Conservation (phyloP, 2,329 filamentous ascomycete species). For the Lachnellula subtilissima region DNA sequence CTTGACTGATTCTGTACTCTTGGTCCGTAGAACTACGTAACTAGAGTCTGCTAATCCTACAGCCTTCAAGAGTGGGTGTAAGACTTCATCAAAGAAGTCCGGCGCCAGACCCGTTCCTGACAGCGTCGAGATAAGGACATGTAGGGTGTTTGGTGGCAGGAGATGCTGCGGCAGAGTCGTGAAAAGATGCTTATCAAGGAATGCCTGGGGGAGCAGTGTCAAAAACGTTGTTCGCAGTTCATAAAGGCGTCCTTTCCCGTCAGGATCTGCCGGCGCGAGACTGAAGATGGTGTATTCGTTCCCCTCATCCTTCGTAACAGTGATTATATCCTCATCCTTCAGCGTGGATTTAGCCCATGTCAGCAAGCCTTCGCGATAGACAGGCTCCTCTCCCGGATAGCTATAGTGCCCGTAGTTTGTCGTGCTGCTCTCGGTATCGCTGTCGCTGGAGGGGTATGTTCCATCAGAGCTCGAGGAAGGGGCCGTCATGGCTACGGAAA, state of each 20-base stretch:
- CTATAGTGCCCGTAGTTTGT: constrained; percentile 2
- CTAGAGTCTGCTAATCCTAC: constrained; percentile 36
- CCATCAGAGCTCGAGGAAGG: constrained; percentile 8
- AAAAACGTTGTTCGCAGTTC: constrained; percentile 29
- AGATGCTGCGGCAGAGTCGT: constrained; percentile 36
- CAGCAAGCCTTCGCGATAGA: constrained; percentile 16
- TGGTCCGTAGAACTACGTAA: constrained; percentile 58
- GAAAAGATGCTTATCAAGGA: constrained; percentile 37
- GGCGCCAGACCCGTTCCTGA: constrained; percentile 59
- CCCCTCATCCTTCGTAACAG: constrained; percentile 21
- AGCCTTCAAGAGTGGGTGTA: constrained; percentile 51
- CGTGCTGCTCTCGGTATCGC: constrained; percentile 11
- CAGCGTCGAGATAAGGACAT: constrained; percentile 62
- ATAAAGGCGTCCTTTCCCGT: constrained; percentile 17
- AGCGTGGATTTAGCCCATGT: constrained; percentile 15
- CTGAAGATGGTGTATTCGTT: constrained; percentile 35
- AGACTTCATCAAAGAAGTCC: constrained; percentile 48
- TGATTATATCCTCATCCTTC: constrained; percentile 32
- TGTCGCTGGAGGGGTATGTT: constrained; percentile 5
- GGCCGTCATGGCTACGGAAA: constrained; percentile 1
- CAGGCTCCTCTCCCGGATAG: constrained; percentile 1
- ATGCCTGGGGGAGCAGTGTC: constrained; percentile 34
- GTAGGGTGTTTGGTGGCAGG: constrained; percentile 33
- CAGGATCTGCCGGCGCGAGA: constrained; percentile 34
- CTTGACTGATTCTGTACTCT: constrained; percentile 57